Evolutionary conservation across 2,329 filamentous ascomycete genomes (phyloP), one percentile per base, ranked within the genome.

Genomic region (Rutstroemia sp.): DNA sequence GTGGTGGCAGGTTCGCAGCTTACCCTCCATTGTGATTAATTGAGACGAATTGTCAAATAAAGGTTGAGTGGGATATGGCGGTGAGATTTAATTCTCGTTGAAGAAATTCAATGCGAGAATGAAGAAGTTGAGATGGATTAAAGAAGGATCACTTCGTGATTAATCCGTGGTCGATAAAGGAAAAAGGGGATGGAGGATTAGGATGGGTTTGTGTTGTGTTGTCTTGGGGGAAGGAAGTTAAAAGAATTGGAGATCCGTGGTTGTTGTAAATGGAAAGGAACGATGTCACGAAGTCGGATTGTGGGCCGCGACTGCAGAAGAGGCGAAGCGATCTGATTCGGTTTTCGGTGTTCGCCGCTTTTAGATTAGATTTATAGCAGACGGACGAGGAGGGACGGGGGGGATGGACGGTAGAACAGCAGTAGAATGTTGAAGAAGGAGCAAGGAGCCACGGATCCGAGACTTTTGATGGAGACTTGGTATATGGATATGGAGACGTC

Each of bases 11-110:
- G 19, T 47, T 41, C 9, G 30, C 16, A 21, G 66, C 71, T 66
- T 65, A 73, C 71, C 71, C 70, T 72, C 71, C 71, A 72, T 73
- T 63, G 65, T 61, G 66, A 62, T 63, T 61, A 67, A 69, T 69
- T 70, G 70, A 65, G 68, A 64, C 58, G 59, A 61, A 57, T 60
- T 56, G 67, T 69, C 62, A 65, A 68, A 60, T 61, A 48, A 52
- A 56, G 42, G 48, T 21, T 51, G 19, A 30, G 46, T 42, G 47
- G 53, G 25, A 55, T 50, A 37, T 55, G 53, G 53, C 52, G 52
- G 46, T 55, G 52, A 30, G 23, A 51, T 51, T 41, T 38, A 51
- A 37, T 48, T 55, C 53, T 49, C 45, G 16, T n/a, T 42, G 17
- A 42, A n/a, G 39, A 42, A 19, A 42, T n/a, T 42, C 16, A 42